A percentile compares a stretch with the other conserved stretches of the same genome.
Conservation (phyloP, 2,329 filamentous ascomycete species). For the Pyrenophora teres region DNA sequence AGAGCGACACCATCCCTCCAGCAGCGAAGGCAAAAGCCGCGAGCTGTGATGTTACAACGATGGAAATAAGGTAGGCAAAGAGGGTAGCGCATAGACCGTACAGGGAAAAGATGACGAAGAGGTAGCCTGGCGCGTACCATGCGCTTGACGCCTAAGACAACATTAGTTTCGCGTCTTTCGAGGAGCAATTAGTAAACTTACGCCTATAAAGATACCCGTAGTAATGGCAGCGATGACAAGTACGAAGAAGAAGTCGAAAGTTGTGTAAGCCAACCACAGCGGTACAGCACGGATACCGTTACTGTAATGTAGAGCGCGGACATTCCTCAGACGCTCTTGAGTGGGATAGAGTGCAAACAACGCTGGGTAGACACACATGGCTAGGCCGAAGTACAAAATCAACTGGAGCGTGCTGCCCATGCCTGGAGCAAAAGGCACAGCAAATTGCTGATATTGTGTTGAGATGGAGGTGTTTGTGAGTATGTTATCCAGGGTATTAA, state of each 20-base stretch:
- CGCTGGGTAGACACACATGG: slow-evolving; percentile 76
- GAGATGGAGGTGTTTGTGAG: slow-evolving; percentile 70
- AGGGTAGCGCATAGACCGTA: slow-evolving; percentile 80
- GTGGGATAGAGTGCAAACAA: slow-evolving; percentile 91
- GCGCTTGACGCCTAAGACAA: slow-evolving; percentile 56
- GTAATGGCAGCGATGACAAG: slow-evolving; percentile 68
- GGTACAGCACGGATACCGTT: slow-evolving; percentile 84
- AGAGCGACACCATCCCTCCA: slow-evolving; percentile 67
- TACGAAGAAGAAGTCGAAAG: slow-evolving; percentile 80
- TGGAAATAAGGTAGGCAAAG: slow-evolving; percentile 78
- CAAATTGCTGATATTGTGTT: slow-evolving; percentile 75
- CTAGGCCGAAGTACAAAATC: slow-evolving; percentile 79
- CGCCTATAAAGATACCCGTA: slow-evolving; percentile 69
- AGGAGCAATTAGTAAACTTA: slow-evolving; percentile 20
- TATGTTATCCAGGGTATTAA: slow-evolving; percentile 89
- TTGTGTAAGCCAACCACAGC: slow-evolving; percentile 81
- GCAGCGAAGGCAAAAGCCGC: slow-evolving; percentile 84
- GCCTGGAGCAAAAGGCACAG: slow-evolving; percentile 70
- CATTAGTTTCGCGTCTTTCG: slow-evolving; percentile 13
- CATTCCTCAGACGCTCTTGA: slow-evolving; percentile 76
- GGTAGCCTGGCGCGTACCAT: slow-evolving; percentile 80
- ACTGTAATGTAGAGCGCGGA: slow-evolving; percentile 85
- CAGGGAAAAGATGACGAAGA: slow-evolving; percentile 79
- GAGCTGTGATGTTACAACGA: slow-evolving; percentile 78
- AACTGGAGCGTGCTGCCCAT: slow-evolving; percentile 77